Percentiles rank a stretch among this genome's conserved stretches.
Evolutionary conservation across 2,329 filamentous ascomycete species (phyloP).

Genomic region (Diaporthe sp.): DNA sequence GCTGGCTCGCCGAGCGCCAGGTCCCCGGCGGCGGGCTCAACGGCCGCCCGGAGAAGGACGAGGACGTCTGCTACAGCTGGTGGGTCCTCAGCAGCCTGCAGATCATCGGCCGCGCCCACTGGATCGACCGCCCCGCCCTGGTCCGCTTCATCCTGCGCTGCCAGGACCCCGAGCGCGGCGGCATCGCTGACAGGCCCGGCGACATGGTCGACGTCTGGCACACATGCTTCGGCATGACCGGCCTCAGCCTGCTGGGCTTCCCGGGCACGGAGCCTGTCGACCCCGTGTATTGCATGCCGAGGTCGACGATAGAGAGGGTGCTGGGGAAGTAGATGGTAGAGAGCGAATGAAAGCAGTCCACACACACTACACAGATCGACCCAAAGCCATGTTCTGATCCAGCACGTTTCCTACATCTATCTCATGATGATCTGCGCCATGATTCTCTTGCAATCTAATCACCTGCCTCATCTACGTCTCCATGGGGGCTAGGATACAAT

Average conservation of each 20-base stretch:
- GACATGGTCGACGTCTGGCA: slow-evolving; percentile 99
- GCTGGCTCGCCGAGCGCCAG: slow-evolving; percentile 95
- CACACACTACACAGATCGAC: background rate
- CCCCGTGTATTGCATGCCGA: slow-evolving; percentile 89
- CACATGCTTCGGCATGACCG: slow-evolving; percentile 89
- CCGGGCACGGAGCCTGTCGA: slow-evolving; percentile 85
- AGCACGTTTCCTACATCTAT: background rate
- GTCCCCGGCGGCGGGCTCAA: slow-evolving; percentile 90
- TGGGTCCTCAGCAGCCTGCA: slow-evolving; percentile 95
- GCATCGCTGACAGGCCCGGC: slow-evolving; percentile 89
- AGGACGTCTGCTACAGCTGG: slow-evolving; percentile 99
- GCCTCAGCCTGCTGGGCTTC: slow-evolving; percentile 85
- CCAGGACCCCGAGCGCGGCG: slow-evolving; percentile 87
- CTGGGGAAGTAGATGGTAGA: slow-evolving; percentile 55
- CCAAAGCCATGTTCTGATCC: slow-evolving; percentile 32
- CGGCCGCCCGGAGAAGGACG: slow-evolving; percentile 92
- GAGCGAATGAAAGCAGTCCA: background rate
- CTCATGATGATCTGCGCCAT: background rate
- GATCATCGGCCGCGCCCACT: slow-evolving; percentile 89
- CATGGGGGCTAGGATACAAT: slow-evolving; percentile 77
- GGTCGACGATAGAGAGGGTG: slow-evolving; percentile 72
- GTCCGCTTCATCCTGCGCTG: slow-evolving; percentile 86
- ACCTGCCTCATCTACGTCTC: slow-evolving; percentile 63
- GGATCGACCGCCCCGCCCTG: slow-evolving; percentile 90
- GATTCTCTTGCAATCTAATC: slow-evolving; percentile 79